Evolutionary conservation across 768 basidiomycete species (phyloP), one percentile per base, ranked within the genome.

Genomic region (Xanthoconium purpureum): DNA sequence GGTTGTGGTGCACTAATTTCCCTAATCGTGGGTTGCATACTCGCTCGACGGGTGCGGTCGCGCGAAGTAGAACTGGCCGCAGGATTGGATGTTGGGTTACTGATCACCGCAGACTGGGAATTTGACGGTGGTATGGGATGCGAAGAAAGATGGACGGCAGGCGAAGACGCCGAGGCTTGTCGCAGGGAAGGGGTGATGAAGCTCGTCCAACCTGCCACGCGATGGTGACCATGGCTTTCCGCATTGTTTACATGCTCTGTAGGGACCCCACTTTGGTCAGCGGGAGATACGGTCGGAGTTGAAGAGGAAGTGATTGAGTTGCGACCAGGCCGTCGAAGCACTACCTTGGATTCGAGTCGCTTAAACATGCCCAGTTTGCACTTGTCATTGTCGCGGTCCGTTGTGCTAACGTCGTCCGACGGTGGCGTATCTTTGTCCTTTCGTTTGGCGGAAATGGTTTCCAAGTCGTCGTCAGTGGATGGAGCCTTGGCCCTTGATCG

Each of bases 91-190:
- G 80, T 76, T 28, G 82, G 78, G 47, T 78, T 77, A 18, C 71
- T 74, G 55, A 80, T 74, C 18, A 80, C 68, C 52, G 76, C 73
- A 18, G 79, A 69, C 56, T 77, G 79, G 39, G 80, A 79, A 65
- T 75, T 78, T n/a, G 80, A 77, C 36, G 84, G 81, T 49, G 80
- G 79, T 49, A 78, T 64, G 35, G 80, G 74, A 71, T 81, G 79
- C 29, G 84, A 83, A 49, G 81, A 81, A 53, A 86, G 77, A 64
- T 87, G 84, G 43, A 91, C 71, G 30, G 84, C 79, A 51, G 89
- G 89, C 20, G 88, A 88, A 54, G 89, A 91, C 77, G 87, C 78
- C 46, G 89, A 88, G 38, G 81, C 89, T 58, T 80, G 80, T 53
- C 83, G 80, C 57, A 89, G 71, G 37, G 87, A 88, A 43, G 88